Evolutionary conservation across 495 filamentous ascomycete genomes (phyloP), one percentile per base, ranked within the genome.

Genomic region (Thermochaetoides thermophila): DNA sequence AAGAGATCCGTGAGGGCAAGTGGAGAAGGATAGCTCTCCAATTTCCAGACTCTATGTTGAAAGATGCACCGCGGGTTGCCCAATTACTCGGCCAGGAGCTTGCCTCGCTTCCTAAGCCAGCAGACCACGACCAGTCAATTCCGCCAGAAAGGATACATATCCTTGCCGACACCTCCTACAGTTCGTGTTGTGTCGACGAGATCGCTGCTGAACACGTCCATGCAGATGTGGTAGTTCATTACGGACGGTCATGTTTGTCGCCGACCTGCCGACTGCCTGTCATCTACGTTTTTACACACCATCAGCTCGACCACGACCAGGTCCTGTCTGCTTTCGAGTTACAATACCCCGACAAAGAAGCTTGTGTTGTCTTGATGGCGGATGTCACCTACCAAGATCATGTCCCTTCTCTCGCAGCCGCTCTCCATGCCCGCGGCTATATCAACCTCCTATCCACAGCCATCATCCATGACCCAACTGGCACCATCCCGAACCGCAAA

Each of bases 131-230:
- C n/a, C 11, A 6, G 11, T 33, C 42, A 27, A 24, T 27, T 30
- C 29, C 32, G 27, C 29, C 45, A 22, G 38, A 41, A 25, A 72
- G 68, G 40, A 63, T 94, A 17, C 89, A 76, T 44, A 91, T 99
- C 39, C 66, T 99, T 24, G 89, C 79, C 20, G 89, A 99, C 53
- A 96, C 89, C 7, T 94, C 86, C 2, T 99, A 96, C 56, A 87
- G 89, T 27, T 73, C 86, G 4, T 99, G 89, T 60, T 99, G 89
- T 51, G 85, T 95, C 31, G 89, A 99, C 41, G 89, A 99, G 55
- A 78, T 96, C 28, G 91, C 89, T 2, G 89, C 91, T 11, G 87
- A 96, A 48, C 91, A 99, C 54, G 78, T 81, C 18, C 66, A 83
- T 46, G 86, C 89, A 5, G 79, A 96, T 32, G 84, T 81, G 4